phyloP scores from a whole-genome alignment of 441 rosid species.

The Pelargonium exstipulatum region DNA sequence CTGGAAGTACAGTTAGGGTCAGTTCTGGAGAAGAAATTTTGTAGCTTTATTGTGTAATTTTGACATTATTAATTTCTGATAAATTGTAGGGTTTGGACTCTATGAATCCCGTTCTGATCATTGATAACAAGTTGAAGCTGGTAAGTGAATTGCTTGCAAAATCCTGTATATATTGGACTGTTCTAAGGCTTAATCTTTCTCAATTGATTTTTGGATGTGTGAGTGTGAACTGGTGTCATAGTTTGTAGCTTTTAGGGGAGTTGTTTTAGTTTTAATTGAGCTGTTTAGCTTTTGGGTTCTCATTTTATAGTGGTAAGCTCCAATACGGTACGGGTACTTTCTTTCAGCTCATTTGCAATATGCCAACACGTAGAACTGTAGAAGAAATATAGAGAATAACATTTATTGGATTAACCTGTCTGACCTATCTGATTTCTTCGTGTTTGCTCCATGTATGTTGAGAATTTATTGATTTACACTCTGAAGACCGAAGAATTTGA shows the following conservation, averaged over 20 bases:
- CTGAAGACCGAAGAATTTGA: not conserved
- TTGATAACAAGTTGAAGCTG: conserved; percentile 48
- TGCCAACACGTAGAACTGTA: no score
- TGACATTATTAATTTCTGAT: not conserved
- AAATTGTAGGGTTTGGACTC: conserved; percentile 51
- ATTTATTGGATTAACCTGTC: no score
- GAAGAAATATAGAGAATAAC: no score
- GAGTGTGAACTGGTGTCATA: not conserved
- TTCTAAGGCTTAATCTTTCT: not conserved
- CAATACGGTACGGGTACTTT: no score
- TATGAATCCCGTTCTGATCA: conserved; percentile 40
- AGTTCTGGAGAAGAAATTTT: not conserved
- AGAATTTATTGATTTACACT: not conserved
- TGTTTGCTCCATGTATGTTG: not conserved
- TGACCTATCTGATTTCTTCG: not conserved
- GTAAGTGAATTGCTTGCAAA: conserved; percentile 30
- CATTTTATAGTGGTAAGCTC: no score
- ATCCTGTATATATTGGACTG: no score
- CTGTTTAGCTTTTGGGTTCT: no score
- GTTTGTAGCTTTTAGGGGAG: not conserved
- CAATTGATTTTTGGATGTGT: not conserved
- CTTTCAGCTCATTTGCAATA: no score
- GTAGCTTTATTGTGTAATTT: not conserved
- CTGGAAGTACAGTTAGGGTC: not conserved
- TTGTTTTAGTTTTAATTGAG: no score